These are phyloP conservation scores for Coniochaeta sp. DNA, from an alignment of 2,329 filamentous ascomycete species.

Conservation along the genomic window DNA sequence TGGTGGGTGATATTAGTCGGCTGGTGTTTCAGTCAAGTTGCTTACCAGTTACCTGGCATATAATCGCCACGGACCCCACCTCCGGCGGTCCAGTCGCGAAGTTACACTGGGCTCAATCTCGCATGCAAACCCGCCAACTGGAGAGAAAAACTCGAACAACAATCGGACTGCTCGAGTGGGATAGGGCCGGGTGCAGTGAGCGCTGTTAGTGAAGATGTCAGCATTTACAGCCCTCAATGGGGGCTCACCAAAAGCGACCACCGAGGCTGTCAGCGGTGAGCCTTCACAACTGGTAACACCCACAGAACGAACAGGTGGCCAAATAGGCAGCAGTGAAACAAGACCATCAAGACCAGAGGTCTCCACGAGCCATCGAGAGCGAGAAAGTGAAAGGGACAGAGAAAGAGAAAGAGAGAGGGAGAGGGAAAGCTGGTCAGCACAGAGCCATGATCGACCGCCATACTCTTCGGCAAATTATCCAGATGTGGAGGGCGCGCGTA, in stretches of 20 bases:
- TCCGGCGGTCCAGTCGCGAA: background rate
- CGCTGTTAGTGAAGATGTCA: slow-evolving; percentile 31
- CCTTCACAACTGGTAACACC: slow-evolving; percentile 12
- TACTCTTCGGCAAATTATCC: slow-evolving; percentile 33
- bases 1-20: background rate
- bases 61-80: background rate
- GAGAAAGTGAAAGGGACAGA: slow-evolving; percentile 21
- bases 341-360: slow-evolving; percentile 18
- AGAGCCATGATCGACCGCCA: slow-evolving; percentile 32
- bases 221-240: slow-evolving; percentile 47
- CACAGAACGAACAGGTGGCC: slow-evolving; percentile 18
- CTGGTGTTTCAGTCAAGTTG: slow-evolving; percentile 2
- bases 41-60: no score
- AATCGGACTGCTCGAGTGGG: background rate
- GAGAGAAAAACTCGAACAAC: background rate
- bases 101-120: background rate
- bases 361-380: slow-evolving; percentile 22
- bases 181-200: background rate
- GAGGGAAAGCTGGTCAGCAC: slow-evolving; percentile 33
- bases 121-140: background rate
- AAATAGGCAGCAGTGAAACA: slow-evolving; percentile 13
- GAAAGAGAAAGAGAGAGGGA: slow-evolving; percentile 10
- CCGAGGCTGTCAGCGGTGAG: slow-evolving; percentile 26
- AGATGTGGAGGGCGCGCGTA: slow-evolving; percentile 45
- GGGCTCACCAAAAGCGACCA: slow-evolving; percentile 36